Evolutionary conservation across 768 basidiomycete species (phyloP).

Genomic region (Mycena albidolilacea): DNA sequence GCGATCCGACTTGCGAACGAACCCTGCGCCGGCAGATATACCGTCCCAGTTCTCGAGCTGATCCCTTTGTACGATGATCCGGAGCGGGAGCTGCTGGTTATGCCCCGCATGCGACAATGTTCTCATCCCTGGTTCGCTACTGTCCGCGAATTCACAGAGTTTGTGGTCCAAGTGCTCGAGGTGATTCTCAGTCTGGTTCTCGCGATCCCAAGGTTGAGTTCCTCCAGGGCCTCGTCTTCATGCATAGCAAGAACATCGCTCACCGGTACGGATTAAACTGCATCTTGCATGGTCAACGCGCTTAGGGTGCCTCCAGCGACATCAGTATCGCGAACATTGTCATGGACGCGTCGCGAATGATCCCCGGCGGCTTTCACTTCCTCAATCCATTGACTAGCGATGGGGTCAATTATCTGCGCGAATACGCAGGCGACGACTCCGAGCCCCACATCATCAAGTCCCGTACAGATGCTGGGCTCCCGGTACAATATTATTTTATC

Average conservation of each 20-base stretch:
- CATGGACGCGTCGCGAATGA: conserved; percentile 12
- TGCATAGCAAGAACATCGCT: conserved; percentile 18
- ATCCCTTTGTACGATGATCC: not conserved
- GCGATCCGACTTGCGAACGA: not conserved
- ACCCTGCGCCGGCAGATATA: not conserved
- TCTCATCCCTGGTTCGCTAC: not conserved
- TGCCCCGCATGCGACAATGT: not conserved
- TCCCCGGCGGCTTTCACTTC: conserved; percentile 23
- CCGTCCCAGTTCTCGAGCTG: not conserved
- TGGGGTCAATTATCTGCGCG: not conserved
- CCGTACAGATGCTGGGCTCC: not conserved
- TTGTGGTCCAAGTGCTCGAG: conserved; percentile 14
- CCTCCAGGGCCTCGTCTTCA: conserved; percentile 15
- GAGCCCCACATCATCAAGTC: not conserved
- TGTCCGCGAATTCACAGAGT: conserved; percentile 10
- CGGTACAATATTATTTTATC: too few relatives aligned
- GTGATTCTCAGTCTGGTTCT: not conserved
- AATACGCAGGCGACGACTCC: not conserved
- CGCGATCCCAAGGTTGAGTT: not conserved
- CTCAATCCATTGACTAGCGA: not conserved
- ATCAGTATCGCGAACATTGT: conserved; percentile 14
- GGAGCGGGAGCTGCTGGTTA: not conserved
- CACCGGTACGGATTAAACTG: conserved; percentile 4
- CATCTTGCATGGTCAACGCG: not conserved
- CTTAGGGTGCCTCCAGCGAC: not conserved